Base-by-base conservation (phyloP, 345 rosid genomes). In the Aurinia saxatilis region DNA sequence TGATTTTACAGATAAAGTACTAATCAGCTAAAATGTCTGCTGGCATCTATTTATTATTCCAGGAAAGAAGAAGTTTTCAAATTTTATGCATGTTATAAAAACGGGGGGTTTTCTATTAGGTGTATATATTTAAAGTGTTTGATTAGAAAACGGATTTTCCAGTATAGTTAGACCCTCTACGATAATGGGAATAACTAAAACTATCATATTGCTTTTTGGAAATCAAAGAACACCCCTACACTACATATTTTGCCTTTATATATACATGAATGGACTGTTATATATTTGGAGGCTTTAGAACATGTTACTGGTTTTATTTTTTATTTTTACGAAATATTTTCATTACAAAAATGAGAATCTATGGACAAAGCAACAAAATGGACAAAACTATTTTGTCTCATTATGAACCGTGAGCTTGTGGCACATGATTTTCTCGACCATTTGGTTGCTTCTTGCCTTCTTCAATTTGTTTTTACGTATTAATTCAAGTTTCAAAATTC, bases 371-470 rank as follows among this genome's bases (percentile, higher is more conserved):
- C n/a, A 56, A 63, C 57, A 46, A 36, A 16, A 62, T 46, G 30
- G 67, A 70, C 74, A 70, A 70, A 62, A 37, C 50, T 39, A 10
- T 14, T 31, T 70, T 70, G 74, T 70, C 74, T 48, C 53, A 16
- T 70, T 13, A 29, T 41, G 12, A 8, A 46, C 29, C 44, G 50
- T 62, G 49, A 69, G 73, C 68, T 61, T 56, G 64, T 2, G 57
- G 63, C 65, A 70, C 69, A 70, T 70, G 74, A 48, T 52, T 42
- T 14, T 50, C 62, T 45, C 25, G 56, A 60, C 56, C 68, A 39
- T 63, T 19, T 56, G 48, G 67, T 63, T 70, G 61, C 19, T 45
- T 41, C 60, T 60, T 60, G 23, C 55, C 19, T 45, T 41, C 60
- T 68, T 60, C 23, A 25, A 7, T n/a, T 60, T 25, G 39, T 25